Evolutionary conservation across 2,329 filamentous ascomycete species (phyloP), one percentile per base, ranked within the genome.

Genomic region (Bipolaris zeicola): DNA sequence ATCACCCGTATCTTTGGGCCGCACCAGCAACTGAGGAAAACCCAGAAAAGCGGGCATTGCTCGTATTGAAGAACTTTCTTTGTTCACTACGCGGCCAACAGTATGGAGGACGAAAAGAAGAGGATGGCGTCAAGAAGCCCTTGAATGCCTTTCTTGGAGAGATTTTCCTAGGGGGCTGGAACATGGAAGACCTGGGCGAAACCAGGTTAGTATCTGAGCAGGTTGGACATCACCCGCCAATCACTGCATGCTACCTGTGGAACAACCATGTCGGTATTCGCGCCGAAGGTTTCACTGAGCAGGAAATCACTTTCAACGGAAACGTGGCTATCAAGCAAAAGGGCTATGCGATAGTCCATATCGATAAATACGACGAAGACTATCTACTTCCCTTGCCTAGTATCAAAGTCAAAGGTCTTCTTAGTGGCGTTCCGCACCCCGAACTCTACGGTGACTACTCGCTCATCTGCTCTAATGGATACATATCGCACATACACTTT

Each of bases 91-190:
- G 76, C 50, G 77, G 78, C 7, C 81, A 83, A 62, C 78, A 81
- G 50, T 82, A 81, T 55, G 78, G 77, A 2, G 78, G 79, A 3
- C 71, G 78, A n/a, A 63, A 73, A 7, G 74, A 77, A 33, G 68
- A 63, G 22, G 75, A 79, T 13, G 79, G 78, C 3, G 75, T 80
- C 1, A 83, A 81, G 70, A 84, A 83, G 60, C 81, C 81, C 0
- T 64, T 83, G 45, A 83, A 83, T 58, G 79, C 81, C 1, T 82
- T 82, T 50, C 69, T 82, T 1, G 80, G 80, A 0, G 80, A 82
- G 52, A 50, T 82, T 0, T 82, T 82, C 60, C 53, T 81, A 3
- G 79, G 71, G 13, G 61, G 50, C 14, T 75, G 66, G 64, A 57
- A 68, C 6, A 63, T 65, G 28, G 63, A 64, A n/a, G 71, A 74